phyloP scores from a whole-genome alignment of 805 yeast genomes.

The Candida stauntonica region DNA sequence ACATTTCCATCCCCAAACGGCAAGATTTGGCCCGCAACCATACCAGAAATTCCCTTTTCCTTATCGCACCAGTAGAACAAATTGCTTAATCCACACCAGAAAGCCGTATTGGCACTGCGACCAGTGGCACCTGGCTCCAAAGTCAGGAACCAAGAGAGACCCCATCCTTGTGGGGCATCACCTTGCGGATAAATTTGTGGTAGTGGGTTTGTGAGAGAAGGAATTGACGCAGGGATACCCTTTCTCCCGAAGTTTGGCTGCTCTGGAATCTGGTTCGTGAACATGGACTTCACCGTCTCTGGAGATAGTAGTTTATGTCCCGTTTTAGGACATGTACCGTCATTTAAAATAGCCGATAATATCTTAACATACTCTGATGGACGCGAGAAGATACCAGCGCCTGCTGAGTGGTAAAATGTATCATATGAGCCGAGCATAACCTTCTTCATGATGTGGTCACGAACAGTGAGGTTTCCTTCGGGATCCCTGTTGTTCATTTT shows the following conservation, averaged over 20 bases:
- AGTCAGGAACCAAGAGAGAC: conserved; percentile 28
- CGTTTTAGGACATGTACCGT: conserved; percentile 35
- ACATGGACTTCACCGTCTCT: conserved; percentile 32
- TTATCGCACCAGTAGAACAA: conserved; percentile 39
- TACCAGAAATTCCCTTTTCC: conserved; percentile 36
- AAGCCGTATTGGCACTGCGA: conserved; percentile 32
- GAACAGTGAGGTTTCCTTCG: conserved; percentile 13
- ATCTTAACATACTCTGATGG: conserved; percentile 37
- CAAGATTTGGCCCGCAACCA: conserved; percentile 34
- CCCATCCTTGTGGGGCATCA: conserved; percentile 30
- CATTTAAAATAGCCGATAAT: conserved; percentile 36
- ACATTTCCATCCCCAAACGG: conserved; percentile 31
- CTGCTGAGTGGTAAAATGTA: conserved; percentile 33
- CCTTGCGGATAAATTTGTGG: conserved; percentile 25
- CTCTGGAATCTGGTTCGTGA: conserved; percentile 31
- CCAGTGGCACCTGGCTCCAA: conserved; percentile 31
- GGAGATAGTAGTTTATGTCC: conserved; percentile 31
- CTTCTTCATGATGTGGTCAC: conserved; percentile 12
- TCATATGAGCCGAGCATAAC: conserved; percentile 1
- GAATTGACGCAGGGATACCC: conserved; percentile 15
- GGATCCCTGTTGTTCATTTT: conserved; percentile 21
- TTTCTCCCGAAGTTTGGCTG: conserved; percentile 22
- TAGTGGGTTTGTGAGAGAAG: conserved; percentile 14
- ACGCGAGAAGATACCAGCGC: conserved; percentile 40
- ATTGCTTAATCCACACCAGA: conserved; percentile 40